Percentiles rank a stretch among this genome's conserved stretches.
Conservation (phyloP, 371 early-diverging fungal species). For the Syncephalis plumigaleata region DNA sequence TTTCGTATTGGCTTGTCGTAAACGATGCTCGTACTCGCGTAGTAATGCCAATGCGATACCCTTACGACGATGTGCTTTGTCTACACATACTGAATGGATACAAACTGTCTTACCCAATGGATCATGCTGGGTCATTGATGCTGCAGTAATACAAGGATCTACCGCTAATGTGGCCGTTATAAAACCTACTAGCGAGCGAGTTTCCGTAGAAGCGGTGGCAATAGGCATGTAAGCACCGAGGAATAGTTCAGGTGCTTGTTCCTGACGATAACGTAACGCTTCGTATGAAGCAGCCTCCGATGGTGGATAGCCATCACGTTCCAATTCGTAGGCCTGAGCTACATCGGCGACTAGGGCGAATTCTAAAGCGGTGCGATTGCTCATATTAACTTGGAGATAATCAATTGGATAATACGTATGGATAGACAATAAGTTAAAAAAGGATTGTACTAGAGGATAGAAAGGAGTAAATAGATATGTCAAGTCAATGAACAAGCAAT, state of each 20-base stretch:
- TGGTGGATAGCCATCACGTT: conserved; percentile 21
- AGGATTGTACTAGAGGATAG: too few relatives aligned
- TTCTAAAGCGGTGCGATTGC: too few relatives aligned
- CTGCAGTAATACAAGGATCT: conserved; percentile 29
- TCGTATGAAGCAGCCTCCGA: conserved; percentile 45
- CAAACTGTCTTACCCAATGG: conserved; percentile 39
- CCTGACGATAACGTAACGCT: conserved; percentile 27
- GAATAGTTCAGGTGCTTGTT: conserved; percentile 34
- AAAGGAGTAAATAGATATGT: too few relatives aligned
- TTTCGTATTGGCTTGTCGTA: conserved; percentile 3
- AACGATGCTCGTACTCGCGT: conserved; percentile 18
- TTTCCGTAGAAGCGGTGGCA: background rate
- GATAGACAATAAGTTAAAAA: too few relatives aligned
- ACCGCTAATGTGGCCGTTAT: conserved; percentile 30
- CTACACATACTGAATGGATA: conserved; percentile 47
- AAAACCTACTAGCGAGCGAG: conserved; percentile 28
- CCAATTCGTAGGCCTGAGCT: conserved; percentile 5
- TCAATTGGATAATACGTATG: too few relatives aligned
- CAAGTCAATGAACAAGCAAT: too few relatives aligned
- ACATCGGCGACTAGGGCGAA: background rate
- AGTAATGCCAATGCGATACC: conserved; percentile 35
- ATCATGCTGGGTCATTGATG: conserved; percentile 43
- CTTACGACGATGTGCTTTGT: conserved; percentile 22
- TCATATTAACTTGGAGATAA: too few relatives aligned
- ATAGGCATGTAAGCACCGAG: conserved; percentile 21